A percentile compares a stretch with the other conserved stretches of the same genome.
Evolutionary conservation across 2,329 filamentous ascomycete species (phyloP).

Genomic region (Monilinia polystroma): DNA sequence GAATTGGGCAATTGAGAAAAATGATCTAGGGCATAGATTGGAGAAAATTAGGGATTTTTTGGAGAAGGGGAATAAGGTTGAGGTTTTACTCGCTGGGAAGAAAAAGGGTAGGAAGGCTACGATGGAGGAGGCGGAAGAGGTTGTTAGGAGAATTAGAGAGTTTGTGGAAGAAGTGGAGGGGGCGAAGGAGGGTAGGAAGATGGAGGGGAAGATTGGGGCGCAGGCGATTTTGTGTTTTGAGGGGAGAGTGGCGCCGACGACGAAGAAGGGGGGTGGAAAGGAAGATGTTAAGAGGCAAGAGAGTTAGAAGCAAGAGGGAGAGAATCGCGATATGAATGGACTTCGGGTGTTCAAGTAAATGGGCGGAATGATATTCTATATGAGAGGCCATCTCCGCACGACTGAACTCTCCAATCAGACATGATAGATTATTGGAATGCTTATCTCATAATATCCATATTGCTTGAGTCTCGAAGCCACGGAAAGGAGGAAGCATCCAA

Average conservation of each 20-base stretch:
- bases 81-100: constrained; percentile 69
- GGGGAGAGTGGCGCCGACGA: constrained; percentile 35
- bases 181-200: constrained; percentile 47
- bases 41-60: constrained; percentile 68
- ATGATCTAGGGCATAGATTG: constrained; percentile 74
- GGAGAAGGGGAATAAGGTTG: constrained; percentile 70
- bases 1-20: constrained; percentile 78
- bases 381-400: too few species aligned
- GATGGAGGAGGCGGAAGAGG: constrained; percentile 56
- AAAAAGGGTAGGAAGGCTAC: constrained; percentile 60
- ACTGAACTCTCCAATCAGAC: too few species aligned
- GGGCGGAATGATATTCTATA: too few species aligned
- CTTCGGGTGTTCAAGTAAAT: not conserved
- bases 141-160: constrained; percentile 54
- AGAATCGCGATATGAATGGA: not conserved
- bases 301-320: not conserved
- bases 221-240: constrained; percentile 49
- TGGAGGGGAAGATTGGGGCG: constrained; percentile 48
- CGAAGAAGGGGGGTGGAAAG: too few species aligned
- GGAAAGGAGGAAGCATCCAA: not conserved
- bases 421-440: too few species aligned
- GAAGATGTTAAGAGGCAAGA: too few species aligned
- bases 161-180: constrained; percentile 39
- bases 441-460: too few species aligned
- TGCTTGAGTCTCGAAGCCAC: not conserved